Evolutionary conservation across 768 basidiomycete genomes (phyloP).

Genomic region (Pholiota microspora): DNA sequence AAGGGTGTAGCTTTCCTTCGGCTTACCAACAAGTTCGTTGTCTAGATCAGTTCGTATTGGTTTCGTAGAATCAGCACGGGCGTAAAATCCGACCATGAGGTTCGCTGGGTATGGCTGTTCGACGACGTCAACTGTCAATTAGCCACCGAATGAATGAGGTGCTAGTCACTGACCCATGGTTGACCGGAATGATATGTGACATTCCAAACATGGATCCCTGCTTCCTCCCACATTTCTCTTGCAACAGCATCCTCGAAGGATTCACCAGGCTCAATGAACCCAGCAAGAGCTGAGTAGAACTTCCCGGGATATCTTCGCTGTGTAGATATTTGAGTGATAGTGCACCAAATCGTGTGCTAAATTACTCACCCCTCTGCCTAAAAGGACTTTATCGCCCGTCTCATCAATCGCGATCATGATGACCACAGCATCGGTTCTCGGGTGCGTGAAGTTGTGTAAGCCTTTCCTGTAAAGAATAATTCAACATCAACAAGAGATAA

Average conservation of each 20-base stretch:
- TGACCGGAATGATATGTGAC: conserved; percentile 84
- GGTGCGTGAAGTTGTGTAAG: conserved; percentile 82
- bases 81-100: conserved; percentile 90
- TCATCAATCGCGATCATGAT: conserved; percentile 88
- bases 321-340: not conserved
- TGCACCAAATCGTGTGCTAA: conserved; percentile 24
- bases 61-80: conserved; percentile 68
- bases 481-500: not conserved
- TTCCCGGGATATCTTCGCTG: conserved; percentile 65
- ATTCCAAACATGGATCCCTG: conserved; percentile 84
- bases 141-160: not conserved
- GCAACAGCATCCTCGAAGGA: conserved; percentile 91
- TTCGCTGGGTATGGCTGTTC: conserved; percentile 84
- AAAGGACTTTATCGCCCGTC: conserved; percentile 76
- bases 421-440: conserved; percentile 84
- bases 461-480: conserved; percentile 53
- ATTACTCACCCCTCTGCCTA: conserved; percentile 84
- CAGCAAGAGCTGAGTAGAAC: conserved; percentile 89
- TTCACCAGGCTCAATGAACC: conserved; percentile 94
- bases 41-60: conserved; percentile 85
- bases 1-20: conserved; percentile 1
- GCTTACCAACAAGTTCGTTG: conserved; percentile 88
- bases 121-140: conserved; percentile 1
- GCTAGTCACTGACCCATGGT: conserved; percentile 64
- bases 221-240: conserved; percentile 95